Conservation (phyloP, 2,329 filamentous ascomycete genomes). For the Hymenoscyphus scutula region DNA sequence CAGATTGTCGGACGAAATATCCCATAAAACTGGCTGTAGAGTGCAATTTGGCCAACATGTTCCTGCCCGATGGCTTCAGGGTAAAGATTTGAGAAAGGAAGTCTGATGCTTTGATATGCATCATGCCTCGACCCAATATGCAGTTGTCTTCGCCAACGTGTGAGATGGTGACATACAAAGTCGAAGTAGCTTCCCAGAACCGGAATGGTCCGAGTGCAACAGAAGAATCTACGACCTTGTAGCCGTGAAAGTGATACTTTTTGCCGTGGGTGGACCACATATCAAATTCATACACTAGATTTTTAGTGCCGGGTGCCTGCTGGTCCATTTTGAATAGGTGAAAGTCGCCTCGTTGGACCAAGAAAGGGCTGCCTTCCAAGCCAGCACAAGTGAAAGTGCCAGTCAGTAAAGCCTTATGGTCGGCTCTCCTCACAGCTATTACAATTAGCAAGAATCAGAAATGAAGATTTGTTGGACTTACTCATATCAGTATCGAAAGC, state of each 20-base stretch:
- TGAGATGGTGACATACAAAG: slow-evolving; percentile 60
- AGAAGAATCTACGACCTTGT: slow-evolving; percentile 60
- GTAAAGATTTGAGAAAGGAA: slow-evolving; percentile 56
- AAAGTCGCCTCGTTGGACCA: slow-evolving; percentile 57
- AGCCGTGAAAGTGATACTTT: slow-evolving; percentile 57
- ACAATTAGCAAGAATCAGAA: slow-evolving; percentile 9
- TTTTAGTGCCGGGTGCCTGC: slow-evolving; percentile 54
- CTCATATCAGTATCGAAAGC: slow-evolving; percentile 50
- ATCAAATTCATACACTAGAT: slow-evolving; percentile 60
- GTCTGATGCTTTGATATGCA: slow-evolving; percentile 53
- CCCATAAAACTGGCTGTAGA: slow-evolving; percentile 51
- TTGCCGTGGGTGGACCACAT: slow-evolving; percentile 54
- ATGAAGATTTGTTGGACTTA: slow-evolving; percentile 23
- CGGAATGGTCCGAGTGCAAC: slow-evolving; percentile 53
- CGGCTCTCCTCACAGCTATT: slow-evolving; percentile 44
- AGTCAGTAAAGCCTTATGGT: slow-evolving; percentile 53
- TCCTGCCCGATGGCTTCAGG: slow-evolving; percentile 49
- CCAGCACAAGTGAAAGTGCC: slow-evolving; percentile 58
- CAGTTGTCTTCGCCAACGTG: slow-evolving; percentile 25
- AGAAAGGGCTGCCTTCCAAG: slow-evolving; percentile 56
- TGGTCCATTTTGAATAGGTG: slow-evolving; percentile 54
- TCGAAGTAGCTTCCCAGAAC: slow-evolving; percentile 62
- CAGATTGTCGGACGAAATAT: slow-evolving; percentile 54
- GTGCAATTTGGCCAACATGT: slow-evolving; percentile 43
- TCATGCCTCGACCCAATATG: slow-evolving; percentile 57